Conservation (phyloP, 495 filamentous ascomycete genomes). For the Cryomyces minteri region DNA sequence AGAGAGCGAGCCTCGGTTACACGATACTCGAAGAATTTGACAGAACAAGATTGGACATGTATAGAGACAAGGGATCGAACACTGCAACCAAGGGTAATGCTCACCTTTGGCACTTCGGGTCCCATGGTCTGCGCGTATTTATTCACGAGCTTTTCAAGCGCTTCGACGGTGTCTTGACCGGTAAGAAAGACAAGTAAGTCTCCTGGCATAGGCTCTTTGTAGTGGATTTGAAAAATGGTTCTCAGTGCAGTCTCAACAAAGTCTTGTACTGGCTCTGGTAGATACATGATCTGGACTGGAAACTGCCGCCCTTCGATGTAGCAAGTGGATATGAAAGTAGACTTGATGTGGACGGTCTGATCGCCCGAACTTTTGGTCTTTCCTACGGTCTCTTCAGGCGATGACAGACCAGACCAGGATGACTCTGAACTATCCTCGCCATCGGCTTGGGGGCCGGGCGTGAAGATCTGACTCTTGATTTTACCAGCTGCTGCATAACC, state of each 20-base stretch:
- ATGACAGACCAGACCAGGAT: slow-evolving; percentile 11
- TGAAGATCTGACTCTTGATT: not conserved
- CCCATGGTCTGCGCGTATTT: slow-evolving; percentile 55
- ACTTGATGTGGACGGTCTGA: not conserved
- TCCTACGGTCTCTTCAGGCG: slow-evolving; percentile 3
- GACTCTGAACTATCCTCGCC: slow-evolving; percentile 5
- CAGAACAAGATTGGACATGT: slow-evolving; percentile 6
- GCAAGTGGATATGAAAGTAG: slow-evolving; percentile 31
- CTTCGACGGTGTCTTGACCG: slow-evolving; percentile 84
- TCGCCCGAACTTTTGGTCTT: not conserved
- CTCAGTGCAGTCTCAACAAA: slow-evolving; percentile 69
- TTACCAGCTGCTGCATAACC: not conserved
- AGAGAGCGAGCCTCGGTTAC: too few relatives aligned
- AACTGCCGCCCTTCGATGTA: slow-evolving; percentile 80
- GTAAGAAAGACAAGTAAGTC: slow-evolving; percentile 90
- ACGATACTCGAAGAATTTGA: too few relatives aligned
- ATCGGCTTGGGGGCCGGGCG: not conserved
- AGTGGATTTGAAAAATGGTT: slow-evolving; percentile 76
- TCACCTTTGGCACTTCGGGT: slow-evolving; percentile 51
- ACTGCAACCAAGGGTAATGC: slow-evolving; percentile 1
- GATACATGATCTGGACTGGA: slow-evolving; percentile 63
- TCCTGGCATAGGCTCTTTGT: slow-evolving; percentile 46
- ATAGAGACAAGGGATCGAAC: not conserved
- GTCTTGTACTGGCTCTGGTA: slow-evolving; percentile 59
- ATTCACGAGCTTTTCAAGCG: slow-evolving; percentile 60